Base-by-base conservation (phyloP, 2,329 filamentous ascomycete species). In the Aspergillus neoniger region DNA sequence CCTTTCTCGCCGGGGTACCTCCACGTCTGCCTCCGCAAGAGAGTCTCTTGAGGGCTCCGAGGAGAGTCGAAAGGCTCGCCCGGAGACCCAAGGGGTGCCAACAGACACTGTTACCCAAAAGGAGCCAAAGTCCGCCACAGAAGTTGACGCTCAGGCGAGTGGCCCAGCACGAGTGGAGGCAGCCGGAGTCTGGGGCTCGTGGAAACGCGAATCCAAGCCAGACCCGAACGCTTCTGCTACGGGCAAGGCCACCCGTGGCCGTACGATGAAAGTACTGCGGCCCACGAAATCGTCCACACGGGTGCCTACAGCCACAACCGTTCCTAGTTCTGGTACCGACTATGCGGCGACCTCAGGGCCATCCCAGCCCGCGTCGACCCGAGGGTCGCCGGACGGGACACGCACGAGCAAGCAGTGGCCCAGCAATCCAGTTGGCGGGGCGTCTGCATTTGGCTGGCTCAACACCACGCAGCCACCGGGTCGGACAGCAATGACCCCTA, bases 361-460 rank as follows among this genome's bases (percentile, higher is more conserved):
- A 19, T 65, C 62, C 10, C 60, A 64, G 30, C 64, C 63, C 9
- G 66, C 60, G 36, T 63, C 62, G 19, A 61, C 64, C 32, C 65
- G 68, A 43, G 62, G 63, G 2, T 67, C 69, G 38, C 65, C 69
- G 8, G 74, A 74, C 25, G 72, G 69, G 7, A 59, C 69, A 14
- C 68, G 72, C 30, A 57, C 74, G 19, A 71, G 68, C 48, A 83
- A 83, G 67, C 79, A 85, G 15, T 84, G 87, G 59, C 83, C 86
- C 6, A 82, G 86, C 32, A 98, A 98, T 71, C 94, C 95, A 0
- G 86, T 96, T 17, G 94, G 94, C 8, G 91, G 91, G n/a, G 94
- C 91, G 14, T 95, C 91, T 60, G 94, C 94, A 2, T 98, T 98
- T 79, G 89, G 91, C 12, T 98, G 93, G 93, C 88, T 97, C 81